phyloP scores from a whole-genome alignment of 2,329 filamentous ascomycete genomes.

The Teratosphaeria epicoccoides region DNA sequence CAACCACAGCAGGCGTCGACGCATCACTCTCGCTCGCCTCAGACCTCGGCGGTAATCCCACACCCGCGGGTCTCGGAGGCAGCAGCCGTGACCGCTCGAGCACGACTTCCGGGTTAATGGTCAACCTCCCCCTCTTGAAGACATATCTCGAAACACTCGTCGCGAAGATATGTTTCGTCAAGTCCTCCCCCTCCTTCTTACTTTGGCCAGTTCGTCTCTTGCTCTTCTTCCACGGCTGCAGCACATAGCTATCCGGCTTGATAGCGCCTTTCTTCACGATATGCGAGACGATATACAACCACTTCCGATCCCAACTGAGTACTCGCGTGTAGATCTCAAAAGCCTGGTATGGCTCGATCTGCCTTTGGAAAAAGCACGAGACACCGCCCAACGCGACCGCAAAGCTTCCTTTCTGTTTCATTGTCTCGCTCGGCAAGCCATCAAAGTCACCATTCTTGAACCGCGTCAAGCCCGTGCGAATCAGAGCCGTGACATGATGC shows the following conservation, averaged over 20 bases:
- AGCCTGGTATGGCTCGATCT: constrained; percentile 35
- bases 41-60: constrained; percentile 20
- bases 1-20: constrained; percentile 14
- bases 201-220: constrained; percentile 10
- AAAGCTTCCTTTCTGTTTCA: constrained; percentile 21
- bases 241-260: constrained; percentile 30
- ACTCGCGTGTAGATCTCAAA: constrained; percentile 41
- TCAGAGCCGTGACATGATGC: constrained; percentile 56
- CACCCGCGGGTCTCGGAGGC: constrained; percentile 58
- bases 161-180: constrained; percentile 37
- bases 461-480: constrained; percentile 34
- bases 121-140: constrained; percentile 53
- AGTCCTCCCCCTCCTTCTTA: constrained; percentile 18
- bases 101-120: constrained; percentile 69
- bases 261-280: constrained; percentile 36
- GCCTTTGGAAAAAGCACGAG: constrained; percentile 37
- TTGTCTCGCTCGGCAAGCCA: constrained; percentile 22
- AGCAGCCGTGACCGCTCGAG: constrained; percentile 63
- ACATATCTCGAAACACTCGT: constrained; percentile 42
- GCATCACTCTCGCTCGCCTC: constrained; percentile 9
- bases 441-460: constrained; percentile 26
- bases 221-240: constrained; percentile 37
- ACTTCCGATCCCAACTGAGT: constrained; percentile 40
- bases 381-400: constrained; percentile 38
- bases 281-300: constrained; percentile 40